phyloP scores from a whole-genome alignment of 2,329 filamentous ascomycete species.

The Nigrograna mackinnonii region DNA sequence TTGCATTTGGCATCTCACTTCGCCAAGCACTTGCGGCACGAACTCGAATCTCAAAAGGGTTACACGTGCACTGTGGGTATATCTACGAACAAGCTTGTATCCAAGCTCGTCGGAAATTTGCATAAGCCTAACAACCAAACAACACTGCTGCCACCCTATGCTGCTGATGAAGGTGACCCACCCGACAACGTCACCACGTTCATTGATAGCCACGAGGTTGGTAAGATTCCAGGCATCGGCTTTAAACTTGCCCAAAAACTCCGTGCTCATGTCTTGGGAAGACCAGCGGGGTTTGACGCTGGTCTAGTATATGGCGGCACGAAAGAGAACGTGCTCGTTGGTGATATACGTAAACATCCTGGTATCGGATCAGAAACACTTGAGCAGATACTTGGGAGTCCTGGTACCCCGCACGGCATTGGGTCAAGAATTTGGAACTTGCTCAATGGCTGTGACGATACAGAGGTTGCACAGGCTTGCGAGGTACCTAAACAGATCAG shows the following conservation, averaged over 20 bases:
- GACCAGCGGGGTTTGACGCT: conserved; percentile 45
- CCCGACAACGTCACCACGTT: conserved; percentile 65
- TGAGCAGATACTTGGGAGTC: conserved; percentile 70
- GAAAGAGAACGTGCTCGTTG: conserved; percentile 64
- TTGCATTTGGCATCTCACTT: conserved; percentile 81
- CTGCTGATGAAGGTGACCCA: conserved; percentile 21
- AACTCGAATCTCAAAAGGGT: conserved; percentile 74
- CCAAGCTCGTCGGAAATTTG: conserved; percentile 80
- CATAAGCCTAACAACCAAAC: conserved; percentile 91
- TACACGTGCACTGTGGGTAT: conserved; percentile 90
- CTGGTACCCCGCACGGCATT: conserved; percentile 72
- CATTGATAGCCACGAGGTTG: conserved; percentile 74
- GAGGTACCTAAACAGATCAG: conserved; percentile 84
- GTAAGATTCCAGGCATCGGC: conserved; percentile 84
- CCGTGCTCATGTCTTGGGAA: conserved; percentile 61
- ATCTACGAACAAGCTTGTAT: conserved; percentile 82
- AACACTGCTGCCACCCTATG: conserved; percentile 71
- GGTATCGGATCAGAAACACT: conserved; percentile 67
- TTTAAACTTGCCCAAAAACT: conserved; percentile 74
- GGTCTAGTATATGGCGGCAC: conserved; percentile 54
- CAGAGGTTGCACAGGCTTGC: conserved; percentile 71
- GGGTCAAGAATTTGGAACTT: conserved; percentile 75
- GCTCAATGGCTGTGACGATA: conserved; percentile 78
- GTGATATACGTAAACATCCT: conserved; percentile 65
- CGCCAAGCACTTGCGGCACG: conserved; percentile 71